A percentile compares a stretch with the other conserved stretches of the same genome.
These are phyloP conservation scores for Ophiocordyceps polyrhachis-furcata DNA, from an alignment of 2,329 filamentous ascomycete species.

Conservation along the genomic window DNA sequence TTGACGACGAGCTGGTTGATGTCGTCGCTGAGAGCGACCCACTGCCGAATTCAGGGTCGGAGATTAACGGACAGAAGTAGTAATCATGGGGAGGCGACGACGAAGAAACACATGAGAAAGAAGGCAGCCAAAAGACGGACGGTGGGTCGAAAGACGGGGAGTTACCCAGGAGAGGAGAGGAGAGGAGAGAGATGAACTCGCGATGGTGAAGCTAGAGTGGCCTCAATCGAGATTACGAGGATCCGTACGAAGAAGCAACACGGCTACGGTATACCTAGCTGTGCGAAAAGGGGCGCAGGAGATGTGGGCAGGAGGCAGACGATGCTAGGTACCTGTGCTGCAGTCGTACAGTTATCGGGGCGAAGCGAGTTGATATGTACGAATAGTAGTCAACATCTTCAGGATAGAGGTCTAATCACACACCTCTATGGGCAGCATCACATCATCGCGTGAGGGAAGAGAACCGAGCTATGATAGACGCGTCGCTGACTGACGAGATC, in stretches of 20 bases:
- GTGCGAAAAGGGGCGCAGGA: too few relatives aligned
- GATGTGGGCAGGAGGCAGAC: background rate
- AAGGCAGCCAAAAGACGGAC: background rate
- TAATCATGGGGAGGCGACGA: background rate
- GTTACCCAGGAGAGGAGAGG: background rate
- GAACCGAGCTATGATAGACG: too few relatives aligned
- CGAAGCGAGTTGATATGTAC: too few relatives aligned
- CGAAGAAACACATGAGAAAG: background rate
- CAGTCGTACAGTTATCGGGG: too few relatives aligned
- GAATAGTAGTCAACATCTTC: too few relatives aligned
- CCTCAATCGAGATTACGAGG: background rate
- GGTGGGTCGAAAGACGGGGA: background rate
- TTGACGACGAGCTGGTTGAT: conserved; percentile 1
- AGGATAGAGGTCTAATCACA: too few relatives aligned
- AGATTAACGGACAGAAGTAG: background rate
- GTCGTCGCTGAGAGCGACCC: background rate
- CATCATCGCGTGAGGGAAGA: too few relatives aligned
- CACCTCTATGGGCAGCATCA: too few relatives aligned
- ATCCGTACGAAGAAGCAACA: background rate
- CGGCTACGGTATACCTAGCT: background rate
- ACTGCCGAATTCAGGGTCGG: background rate
- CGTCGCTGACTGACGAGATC: too few relatives aligned
- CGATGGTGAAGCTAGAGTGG: background rate
- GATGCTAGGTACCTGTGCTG: background rate
- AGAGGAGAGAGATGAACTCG: background rate